These are phyloP conservation scores for Apophysomyces sp. DNA, from an alignment of 371 early-diverging fungal genomes.

Conservation along the genomic window DNA sequence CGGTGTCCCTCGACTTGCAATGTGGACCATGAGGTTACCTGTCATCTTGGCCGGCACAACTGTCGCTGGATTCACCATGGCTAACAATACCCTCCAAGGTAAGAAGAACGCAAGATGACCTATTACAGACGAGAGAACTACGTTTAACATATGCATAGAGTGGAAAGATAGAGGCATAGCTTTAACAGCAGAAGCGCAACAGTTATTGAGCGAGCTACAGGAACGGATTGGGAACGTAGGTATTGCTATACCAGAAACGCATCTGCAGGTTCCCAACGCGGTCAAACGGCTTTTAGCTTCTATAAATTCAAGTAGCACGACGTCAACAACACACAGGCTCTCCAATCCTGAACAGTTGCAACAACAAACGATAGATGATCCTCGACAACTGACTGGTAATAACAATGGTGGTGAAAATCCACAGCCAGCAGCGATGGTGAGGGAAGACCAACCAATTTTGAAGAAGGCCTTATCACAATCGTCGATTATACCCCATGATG, in stretches of 20 bases:
- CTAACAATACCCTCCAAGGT: slow-evolving; percentile 46
- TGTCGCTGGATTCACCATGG: slow-evolving; percentile 37
- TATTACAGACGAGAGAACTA: neutral
- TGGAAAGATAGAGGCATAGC: slow-evolving; percentile 30
- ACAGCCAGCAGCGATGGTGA: slow-evolving; percentile 12
- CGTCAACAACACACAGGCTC: slow-evolving; percentile 17
- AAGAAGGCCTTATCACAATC: no score
- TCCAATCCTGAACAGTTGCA: slow-evolving; percentile 3
- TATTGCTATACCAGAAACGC: slow-evolving; percentile 41
- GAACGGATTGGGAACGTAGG: slow-evolving; percentile 24
- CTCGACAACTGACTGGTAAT: no score
- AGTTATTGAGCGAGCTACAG: slow-evolving; percentile 26
- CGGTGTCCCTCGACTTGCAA: slow-evolving; percentile 25
- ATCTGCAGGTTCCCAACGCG: slow-evolving; percentile 32
- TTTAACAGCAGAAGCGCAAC: slow-evolving; percentile 19
- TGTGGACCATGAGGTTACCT: slow-evolving; percentile 34
- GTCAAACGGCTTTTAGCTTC: slow-evolving; percentile 25
- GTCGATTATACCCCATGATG: no score
- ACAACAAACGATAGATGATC: no score
- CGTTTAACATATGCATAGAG: slow-evolving; percentile 16
- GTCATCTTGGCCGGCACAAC: slow-evolving; percentile 41
- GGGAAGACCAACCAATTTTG: slow-evolving; percentile 19
- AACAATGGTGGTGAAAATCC: slow-evolving; percentile 4
- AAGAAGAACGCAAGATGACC: neutral
- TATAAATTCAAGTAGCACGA: slow-evolving; percentile 7